Conservation (phyloP, 1,284 basidiomycete species). For the Pterula multifida region DNA sequence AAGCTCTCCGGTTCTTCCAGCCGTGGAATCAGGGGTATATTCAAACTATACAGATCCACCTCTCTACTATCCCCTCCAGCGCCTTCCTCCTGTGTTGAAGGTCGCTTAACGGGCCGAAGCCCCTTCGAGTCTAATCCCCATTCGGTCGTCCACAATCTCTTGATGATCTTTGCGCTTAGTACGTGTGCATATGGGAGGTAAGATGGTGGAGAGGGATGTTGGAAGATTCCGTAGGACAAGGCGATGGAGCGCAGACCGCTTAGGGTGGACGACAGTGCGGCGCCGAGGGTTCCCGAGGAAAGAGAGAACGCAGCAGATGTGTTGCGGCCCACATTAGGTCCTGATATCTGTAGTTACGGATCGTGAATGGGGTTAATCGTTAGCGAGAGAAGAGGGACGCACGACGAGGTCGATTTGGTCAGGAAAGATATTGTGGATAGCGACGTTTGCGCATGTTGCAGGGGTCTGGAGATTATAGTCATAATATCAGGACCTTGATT, state of each 20-base stretch:
- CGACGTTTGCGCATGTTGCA: slow-evolving; percentile 84
- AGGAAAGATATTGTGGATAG: slow-evolving; percentile 77
- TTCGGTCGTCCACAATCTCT: slow-evolving; percentile 55
- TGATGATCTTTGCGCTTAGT: slow-evolving; percentile 56
- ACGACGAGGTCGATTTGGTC: slow-evolving; percentile 79
- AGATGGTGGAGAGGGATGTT: slow-evolving; percentile 50
- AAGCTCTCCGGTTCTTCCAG: slow-evolving; percentile 45
- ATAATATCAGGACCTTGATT: no score
- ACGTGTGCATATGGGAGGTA: slow-evolving; percentile 60
- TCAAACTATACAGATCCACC: slow-evolving; percentile 73
- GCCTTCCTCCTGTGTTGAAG: background rate
- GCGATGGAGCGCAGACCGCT: slow-evolving; percentile 63
- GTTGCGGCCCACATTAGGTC: slow-evolving; percentile 72
- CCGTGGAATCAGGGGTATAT: slow-evolving; percentile 62
- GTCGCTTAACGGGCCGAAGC: slow-evolving; percentile 19
- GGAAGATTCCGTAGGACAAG: slow-evolving; percentile 76
- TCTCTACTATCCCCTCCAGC: slow-evolving; percentile 33
- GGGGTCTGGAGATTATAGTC: no score
- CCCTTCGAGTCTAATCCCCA: slow-evolving; percentile 64
- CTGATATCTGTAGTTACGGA: slow-evolving; percentile 42
- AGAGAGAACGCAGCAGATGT: slow-evolving; percentile 41
- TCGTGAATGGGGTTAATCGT: slow-evolving; percentile 2
- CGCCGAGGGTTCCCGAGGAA: slow-evolving; percentile 68
- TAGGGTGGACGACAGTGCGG: slow-evolving; percentile 72
- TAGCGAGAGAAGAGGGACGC: slow-evolving; percentile 15